These are phyloP conservation scores for Helichrysum umbraculigerum DNA, from an alignment of 129 eudicot species.

Conservation along the genomic window DNA sequence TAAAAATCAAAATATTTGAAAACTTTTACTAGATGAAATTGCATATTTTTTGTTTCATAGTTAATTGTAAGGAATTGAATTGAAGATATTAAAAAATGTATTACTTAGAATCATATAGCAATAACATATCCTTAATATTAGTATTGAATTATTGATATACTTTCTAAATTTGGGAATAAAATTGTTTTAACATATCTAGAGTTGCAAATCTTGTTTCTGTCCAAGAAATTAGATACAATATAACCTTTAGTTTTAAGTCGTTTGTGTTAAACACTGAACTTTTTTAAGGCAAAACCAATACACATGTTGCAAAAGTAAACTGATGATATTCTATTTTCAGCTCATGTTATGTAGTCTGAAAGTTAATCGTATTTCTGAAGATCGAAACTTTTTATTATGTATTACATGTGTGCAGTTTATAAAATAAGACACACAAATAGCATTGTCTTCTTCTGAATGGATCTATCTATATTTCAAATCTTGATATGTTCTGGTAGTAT, in stretches of 20 bases:
- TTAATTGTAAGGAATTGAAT: neutral
- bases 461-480: neutral
- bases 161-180: neutral
- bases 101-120: neutral
- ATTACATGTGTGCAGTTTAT: neutral
- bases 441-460: constrained; percentile 5
- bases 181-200: neutral
- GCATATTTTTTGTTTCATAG: neutral
- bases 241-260: constrained; percentile 6
- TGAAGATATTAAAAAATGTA: constrained; percentile 5
- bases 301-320: neutral
- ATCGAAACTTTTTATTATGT: neutral
- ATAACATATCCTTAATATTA: neutral
- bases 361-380: neutral
- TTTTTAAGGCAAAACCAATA: neutral
- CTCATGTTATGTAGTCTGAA: neutral
- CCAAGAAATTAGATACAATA: constrained; percentile 13
- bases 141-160: neutral
- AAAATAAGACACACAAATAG: neutral
- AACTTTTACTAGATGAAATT: no score
- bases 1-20: no score
- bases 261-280: neutral
- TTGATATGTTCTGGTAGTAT: constrained; percentile 9
- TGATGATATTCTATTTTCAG: neutral
- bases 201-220: neutral